Conservation (phyloP, 2,329 filamentous ascomycete species). For the Fonsecaea pedrosoi region DNA sequence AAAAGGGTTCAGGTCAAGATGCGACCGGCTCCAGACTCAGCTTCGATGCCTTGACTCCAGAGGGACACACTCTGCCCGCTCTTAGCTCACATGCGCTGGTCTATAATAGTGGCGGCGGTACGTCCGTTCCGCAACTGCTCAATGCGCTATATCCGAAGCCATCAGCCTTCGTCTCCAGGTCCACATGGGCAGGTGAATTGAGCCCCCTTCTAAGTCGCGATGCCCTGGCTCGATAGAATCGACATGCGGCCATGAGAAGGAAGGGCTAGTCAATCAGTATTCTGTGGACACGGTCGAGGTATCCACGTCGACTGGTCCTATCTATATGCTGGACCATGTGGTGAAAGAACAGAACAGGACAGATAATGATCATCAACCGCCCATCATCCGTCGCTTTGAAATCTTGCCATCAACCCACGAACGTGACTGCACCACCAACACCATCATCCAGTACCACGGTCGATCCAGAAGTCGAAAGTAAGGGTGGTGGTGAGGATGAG, state of each 20-base stretch:
- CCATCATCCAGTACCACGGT: too few relatives aligned
- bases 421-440: too few relatives aligned
- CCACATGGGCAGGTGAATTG: background rate
- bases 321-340: background rate
- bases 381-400: too few relatives aligned
- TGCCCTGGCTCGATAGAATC: background rate
- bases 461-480: too few relatives aligned
- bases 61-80: background rate
- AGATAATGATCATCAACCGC: too few relatives aligned
- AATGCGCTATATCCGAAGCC: background rate
- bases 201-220: background rate
- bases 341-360: background rate
- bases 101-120: background rate
- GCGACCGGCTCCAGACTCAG: background rate
- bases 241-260: background rate
- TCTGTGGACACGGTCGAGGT: background rate
- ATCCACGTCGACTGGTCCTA: background rate
- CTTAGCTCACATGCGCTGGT: background rate
- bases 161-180: background rate
- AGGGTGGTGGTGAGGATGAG: too few relatives aligned
- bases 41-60: background rate
- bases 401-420: too few relatives aligned
- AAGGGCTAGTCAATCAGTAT: background rate
- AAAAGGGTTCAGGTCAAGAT: slow-evolving; percentile 1
- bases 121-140: background rate